Percentiles rank a stretch among this genome's conserved stretches.
These are phyloP conservation scores for Daldinia caldariorum DNA, from an alignment of 495 filamentous ascomycete species.

Conservation along the genomic window DNA sequence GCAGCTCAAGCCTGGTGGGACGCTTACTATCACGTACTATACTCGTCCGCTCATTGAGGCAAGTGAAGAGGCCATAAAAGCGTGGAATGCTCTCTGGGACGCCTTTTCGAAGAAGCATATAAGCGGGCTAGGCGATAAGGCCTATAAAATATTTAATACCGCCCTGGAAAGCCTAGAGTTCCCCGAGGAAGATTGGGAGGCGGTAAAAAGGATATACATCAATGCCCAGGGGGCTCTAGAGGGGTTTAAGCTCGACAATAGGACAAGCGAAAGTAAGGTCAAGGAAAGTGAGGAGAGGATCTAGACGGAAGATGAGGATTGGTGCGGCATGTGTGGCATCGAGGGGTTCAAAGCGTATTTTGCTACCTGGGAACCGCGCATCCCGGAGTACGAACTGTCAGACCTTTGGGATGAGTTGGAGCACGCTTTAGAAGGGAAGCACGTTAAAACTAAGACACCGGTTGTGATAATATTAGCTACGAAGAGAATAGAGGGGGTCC, in stretches of 20 bases:
- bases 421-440: conserved; percentile 20
- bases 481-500: conserved; percentile 2
- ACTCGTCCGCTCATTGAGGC: conserved; percentile 21
- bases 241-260: conserved; percentile 21
- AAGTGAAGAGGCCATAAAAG: conserved; percentile 9
- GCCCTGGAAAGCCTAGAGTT: conserved; percentile 28
- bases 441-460: conserved; percentile 26
- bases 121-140: background rate
- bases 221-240: conserved; percentile 31
- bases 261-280: conserved; percentile 14
- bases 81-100: conserved; percentile 23
- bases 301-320: conserved; percentile 38
- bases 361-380: conserved; percentile 33
- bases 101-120: conserved; percentile 2
- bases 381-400: conserved; percentile 30
- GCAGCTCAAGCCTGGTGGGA: conserved; percentile 36
- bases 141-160: conserved; percentile 7
- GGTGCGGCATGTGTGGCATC: conserved; percentile 28
- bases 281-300: conserved; percentile 31
- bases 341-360: conserved; percentile 43
- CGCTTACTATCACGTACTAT: conserved; percentile 33
- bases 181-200: conserved; percentile 39
- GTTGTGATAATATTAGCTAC: conserved; percentile 29
- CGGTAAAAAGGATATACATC: conserved; percentile 35
- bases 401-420: conserved; percentile 40